Evolutionary conservation across 345 rosid species (phyloP).

Genomic region (Erysimum cheiranthoides): DNA sequence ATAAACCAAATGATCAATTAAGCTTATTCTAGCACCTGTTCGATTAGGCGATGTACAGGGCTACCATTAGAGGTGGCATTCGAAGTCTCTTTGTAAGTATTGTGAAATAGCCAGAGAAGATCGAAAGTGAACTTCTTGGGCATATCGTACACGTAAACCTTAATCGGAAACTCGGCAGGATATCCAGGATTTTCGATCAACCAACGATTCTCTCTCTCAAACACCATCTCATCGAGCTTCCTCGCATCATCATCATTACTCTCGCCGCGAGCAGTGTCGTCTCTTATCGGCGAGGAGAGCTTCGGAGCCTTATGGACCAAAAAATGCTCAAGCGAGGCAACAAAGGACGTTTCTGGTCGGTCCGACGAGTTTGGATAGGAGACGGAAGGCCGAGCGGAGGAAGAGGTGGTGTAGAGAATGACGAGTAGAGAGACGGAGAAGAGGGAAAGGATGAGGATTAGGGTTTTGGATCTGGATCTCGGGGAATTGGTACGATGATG

Average conservation of each 20-base stretch:
- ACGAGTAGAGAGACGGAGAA: conserved; percentile 44
- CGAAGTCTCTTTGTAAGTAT: conserved; percentile 69
- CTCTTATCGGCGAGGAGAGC: conserved; percentile 42
- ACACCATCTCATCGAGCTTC: conserved; percentile 56
- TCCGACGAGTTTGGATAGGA: not conserved
- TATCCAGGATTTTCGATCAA: conserved; percentile 52
- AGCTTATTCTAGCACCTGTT: conserved; percentile 58
- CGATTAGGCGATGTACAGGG: conserved; percentile 94
- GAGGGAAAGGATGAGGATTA: conserved; percentile 44
- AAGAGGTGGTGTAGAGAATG: conserved; percentile 39
- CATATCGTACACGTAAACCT: conserved; percentile 92
- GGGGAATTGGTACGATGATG: conserved; percentile 33
- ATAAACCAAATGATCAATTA: conserved; percentile 4
- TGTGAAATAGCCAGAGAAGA: conserved; percentile 73
- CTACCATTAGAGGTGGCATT: conserved; percentile 97
- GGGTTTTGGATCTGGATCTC: conserved; percentile 54
- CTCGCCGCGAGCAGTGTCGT: conserved; percentile 49
- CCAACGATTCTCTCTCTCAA: conserved; percentile 53
- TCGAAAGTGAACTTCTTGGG: conserved; percentile 85
- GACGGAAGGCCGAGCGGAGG: conserved; percentile 30
- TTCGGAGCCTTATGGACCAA: conserved; percentile 45
- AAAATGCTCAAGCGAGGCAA: conserved; percentile 71
- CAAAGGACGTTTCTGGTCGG: conserved; percentile 67
- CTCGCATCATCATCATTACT: conserved; percentile 49
- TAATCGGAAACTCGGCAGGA: conserved; percentile 61